These are phyloP conservation scores for Erigeron canadensis DNA, from an alignment of 129 eudicot species.

Conservation along the genomic window DNA sequence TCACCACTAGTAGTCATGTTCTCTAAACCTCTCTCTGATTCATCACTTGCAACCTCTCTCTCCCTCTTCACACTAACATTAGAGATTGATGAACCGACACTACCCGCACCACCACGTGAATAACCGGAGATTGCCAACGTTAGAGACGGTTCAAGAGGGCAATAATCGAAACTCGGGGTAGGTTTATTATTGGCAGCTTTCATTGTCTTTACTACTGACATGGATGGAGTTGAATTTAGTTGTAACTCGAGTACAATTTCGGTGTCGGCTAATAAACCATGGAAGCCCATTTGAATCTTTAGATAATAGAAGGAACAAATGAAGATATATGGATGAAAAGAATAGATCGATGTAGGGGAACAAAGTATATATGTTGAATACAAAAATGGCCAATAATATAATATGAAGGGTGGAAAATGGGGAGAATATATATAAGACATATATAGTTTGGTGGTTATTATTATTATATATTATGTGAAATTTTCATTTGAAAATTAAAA, in stretches of 20 bases:
- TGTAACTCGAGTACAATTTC: constrained; percentile 67
- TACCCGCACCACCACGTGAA: constrained; percentile 20
- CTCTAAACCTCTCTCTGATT: constrained; percentile 34
- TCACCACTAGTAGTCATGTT: constrained; percentile 19
- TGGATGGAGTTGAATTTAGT: constrained; percentile 36
- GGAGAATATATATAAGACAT: constrained; percentile 23
- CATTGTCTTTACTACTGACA: neutral
- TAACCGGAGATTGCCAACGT: constrained; percentile 67
- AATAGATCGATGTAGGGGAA: constrained; percentile 16
- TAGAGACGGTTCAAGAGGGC: constrained; percentile 55
- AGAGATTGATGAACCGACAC: constrained; percentile 57
- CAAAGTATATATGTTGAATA: neutral
- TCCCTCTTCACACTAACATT: constrained; percentile 74
- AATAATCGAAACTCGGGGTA: neutral
- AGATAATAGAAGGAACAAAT: constrained; percentile 1
- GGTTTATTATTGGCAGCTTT: constrained; percentile 23
- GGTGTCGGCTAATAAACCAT: constrained; percentile 44
- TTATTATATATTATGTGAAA: too few relatives aligned
- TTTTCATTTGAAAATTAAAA: too few relatives aligned
- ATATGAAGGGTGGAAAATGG: neutral
- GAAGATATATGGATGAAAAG: constrained; percentile 7
- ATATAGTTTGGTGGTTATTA: constrained; percentile 35
- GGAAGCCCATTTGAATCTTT: constrained; percentile 45
- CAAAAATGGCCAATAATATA: too few relatives aligned
- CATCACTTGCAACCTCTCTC: constrained; percentile 63